phyloP scores from a whole-genome alignment of 1,139 yeast species.

The Scheffersomyces quercinus region DNA sequence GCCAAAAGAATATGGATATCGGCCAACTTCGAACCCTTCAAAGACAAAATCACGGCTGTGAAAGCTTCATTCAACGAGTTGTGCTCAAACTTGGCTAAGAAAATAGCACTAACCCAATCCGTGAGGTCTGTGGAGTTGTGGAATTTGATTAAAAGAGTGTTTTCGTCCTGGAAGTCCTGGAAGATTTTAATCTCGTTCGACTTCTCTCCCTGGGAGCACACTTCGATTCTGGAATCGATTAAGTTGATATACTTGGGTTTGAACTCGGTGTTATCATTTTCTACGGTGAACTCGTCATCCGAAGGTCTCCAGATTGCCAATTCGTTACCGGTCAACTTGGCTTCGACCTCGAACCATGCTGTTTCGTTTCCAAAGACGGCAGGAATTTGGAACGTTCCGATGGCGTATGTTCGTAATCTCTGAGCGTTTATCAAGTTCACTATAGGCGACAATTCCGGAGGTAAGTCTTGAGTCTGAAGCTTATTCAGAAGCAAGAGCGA shows the following conservation, averaged over 20 bases:
- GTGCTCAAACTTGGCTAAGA: slow-evolving; percentile 51
- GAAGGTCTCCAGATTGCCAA: slow-evolving; percentile 49
- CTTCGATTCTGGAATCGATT: slow-evolving; percentile 42
- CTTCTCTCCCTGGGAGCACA: slow-evolving; percentile 12
- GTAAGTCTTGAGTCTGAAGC: slow-evolving; percentile 27
- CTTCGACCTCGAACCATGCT: slow-evolving; percentile 42
- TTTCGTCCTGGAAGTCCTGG: slow-evolving; percentile 40
- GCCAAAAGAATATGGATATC: slow-evolving; percentile 55
- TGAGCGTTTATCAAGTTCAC: slow-evolving; percentile 46
- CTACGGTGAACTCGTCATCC: slow-evolving; percentile 21
- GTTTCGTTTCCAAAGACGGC: slow-evolving; percentile 16
- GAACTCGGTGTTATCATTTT: slow-evolving; percentile 31
- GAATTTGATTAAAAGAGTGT: slow-evolving; percentile 35
- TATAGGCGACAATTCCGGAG: slow-evolving; percentile 43
- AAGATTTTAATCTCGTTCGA: slow-evolving; percentile 31
- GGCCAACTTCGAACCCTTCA: slow-evolving; percentile 53
- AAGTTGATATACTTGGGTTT: slow-evolving; percentile 52
- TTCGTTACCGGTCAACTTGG: slow-evolving; percentile 53
- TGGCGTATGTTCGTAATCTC: slow-evolving; percentile 38
- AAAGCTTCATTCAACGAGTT: slow-evolving; percentile 54
- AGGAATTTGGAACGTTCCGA: slow-evolving; percentile 32
- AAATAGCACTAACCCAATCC: slow-evolving; percentile 48
- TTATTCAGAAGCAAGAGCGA: slow-evolving; percentile 18
- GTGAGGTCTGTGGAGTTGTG: slow-evolving; percentile 31
- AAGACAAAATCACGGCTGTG: slow-evolving; percentile 56